phyloP scores from a whole-genome alignment of 257 asterid species.

The Fraxinus cuspidata region DNA sequence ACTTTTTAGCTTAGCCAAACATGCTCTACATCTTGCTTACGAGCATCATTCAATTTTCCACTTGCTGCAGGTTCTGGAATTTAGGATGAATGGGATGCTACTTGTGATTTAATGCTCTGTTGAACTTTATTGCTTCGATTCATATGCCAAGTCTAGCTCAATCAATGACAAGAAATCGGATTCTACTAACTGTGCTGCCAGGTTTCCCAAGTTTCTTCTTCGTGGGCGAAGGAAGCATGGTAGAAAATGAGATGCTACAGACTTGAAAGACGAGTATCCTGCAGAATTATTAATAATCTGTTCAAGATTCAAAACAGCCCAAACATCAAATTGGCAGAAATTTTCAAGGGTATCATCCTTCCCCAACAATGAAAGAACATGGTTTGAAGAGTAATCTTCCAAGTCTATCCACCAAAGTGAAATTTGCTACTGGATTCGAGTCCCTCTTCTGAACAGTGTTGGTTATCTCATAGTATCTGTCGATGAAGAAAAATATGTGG shows the following conservation, averaged over 20 bases:
- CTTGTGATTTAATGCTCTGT: slow-evolving; percentile 38
- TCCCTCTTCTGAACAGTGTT: slow-evolving; percentile 56
- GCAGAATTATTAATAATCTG: slow-evolving; percentile 29
- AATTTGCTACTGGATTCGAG: slow-evolving; percentile 57
- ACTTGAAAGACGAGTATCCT: slow-evolving; percentile 40
- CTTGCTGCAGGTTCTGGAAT: slow-evolving; percentile 33
- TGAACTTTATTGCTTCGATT: slow-evolving; percentile 42
- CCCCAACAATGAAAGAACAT: slow-evolving; percentile 49
- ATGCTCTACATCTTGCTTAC: not conserved
- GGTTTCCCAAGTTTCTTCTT: slow-evolving; percentile 51
- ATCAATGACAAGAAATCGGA: slow-evolving; percentile 33
- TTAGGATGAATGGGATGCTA: slow-evolving; percentile 37
- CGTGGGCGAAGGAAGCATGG: slow-evolving; percentile 43
- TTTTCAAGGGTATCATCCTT: slow-evolving; percentile 34
- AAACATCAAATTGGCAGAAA: slow-evolving; percentile 56
- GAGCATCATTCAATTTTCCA: not conserved
- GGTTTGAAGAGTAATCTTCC: slow-evolving; percentile 41
- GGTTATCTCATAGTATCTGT: slow-evolving; percentile 47
- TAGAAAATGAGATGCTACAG: slow-evolving; percentile 16
- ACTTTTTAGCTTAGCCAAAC: not conserved
- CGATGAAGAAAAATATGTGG: slow-evolving; percentile 26
- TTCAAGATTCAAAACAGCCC: slow-evolving; percentile 38
- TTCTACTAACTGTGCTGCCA: slow-evolving; percentile 41
- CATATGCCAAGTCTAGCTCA: slow-evolving; percentile 34
- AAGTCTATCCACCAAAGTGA: slow-evolving; percentile 59